A percentile compares a stretch with the other conserved stretches of the same genome.
These are phyloP conservation scores for Hyaloscypha variabilis DNA, from an alignment of 495 filamentous ascomycete species.

Conservation along the genomic window DNA sequence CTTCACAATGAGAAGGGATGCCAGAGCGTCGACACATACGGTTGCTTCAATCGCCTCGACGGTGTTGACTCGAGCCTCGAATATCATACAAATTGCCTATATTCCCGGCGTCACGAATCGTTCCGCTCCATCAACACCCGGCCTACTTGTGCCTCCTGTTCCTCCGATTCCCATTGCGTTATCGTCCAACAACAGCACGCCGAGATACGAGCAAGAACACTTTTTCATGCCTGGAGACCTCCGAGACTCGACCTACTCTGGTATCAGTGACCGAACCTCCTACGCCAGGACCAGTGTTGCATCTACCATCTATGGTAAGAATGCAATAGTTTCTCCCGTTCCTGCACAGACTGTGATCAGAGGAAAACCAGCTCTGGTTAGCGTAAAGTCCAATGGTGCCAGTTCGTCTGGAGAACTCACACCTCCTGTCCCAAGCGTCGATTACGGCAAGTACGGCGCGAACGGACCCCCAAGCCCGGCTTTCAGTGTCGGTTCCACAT, in stretches of 20 bases:
- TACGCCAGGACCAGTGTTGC: slow-evolving; percentile 81
- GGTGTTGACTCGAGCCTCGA: slow-evolving; percentile 92
- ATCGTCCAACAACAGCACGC: slow-evolving; percentile 54
- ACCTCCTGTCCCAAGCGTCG: slow-evolving; percentile 56
- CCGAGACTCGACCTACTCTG: slow-evolving; percentile 82
- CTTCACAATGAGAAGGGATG: slow-evolving; percentile 62
- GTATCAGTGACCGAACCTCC: slow-evolving; percentile 66
- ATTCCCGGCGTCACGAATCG: slow-evolving; percentile 97
- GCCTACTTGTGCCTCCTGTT: slow-evolving; percentile 85
- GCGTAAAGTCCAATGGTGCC: slow-evolving; percentile 68
- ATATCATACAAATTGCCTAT: slow-evolving; percentile 99
- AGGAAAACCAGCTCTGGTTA: slow-evolving; percentile 87
- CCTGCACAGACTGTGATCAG: slow-evolving; percentile 84
- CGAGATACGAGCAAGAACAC: slow-evolving; percentile 74
- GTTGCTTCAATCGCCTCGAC: slow-evolving; percentile 92
- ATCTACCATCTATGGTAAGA: slow-evolving; percentile 89
- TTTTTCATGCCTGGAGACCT: slow-evolving; percentile 94
- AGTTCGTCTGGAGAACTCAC: slow-evolving; percentile 48
- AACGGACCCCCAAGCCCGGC: slow-evolving; percentile 49
- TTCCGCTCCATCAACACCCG: slow-evolving; percentile 78
- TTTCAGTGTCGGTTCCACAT: slow-evolving; percentile 67
- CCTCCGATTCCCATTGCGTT: slow-evolving; percentile 82
- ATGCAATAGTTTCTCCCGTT: slow-evolving; percentile 76
- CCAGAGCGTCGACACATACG: slow-evolving; percentile 81
- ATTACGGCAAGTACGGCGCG: slow-evolving; percentile 49